phyloP scores from a whole-genome alignment of 2,329 filamentous ascomycete genomes.

The Ophiocordyceps camponoti-rufipedis region DNA sequence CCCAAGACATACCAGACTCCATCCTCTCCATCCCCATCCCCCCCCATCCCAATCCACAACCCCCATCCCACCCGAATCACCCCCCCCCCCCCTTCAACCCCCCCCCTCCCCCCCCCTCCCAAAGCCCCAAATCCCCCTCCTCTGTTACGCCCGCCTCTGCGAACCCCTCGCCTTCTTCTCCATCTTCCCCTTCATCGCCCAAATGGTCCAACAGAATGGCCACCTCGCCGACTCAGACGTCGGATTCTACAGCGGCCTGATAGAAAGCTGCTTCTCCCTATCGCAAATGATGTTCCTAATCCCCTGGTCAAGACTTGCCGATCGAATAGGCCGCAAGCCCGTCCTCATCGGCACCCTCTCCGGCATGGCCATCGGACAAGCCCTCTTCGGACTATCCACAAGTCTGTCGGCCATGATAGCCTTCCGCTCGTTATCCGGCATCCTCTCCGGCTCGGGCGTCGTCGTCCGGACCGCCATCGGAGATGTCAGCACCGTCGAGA shows the following conservation, averaged over 20 bases:
- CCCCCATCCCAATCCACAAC: too few relatives aligned
- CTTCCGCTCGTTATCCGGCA: constrained; percentile 50
- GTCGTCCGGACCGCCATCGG: constrained; percentile 62
- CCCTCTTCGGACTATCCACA: constrained; percentile 49
- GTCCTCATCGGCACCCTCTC: constrained; percentile 48
- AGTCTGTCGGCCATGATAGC: constrained; percentile 58
- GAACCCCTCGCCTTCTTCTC: constrained; percentile 72
- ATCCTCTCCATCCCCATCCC: too few relatives aligned
- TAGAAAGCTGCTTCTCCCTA: constrained; percentile 55
- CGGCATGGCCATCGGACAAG: constrained; percentile 42
- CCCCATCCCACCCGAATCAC: too few relatives aligned
- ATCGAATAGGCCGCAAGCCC: constrained; percentile 54
- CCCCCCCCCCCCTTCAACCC: too few relatives aligned
- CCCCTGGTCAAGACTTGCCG: constrained; percentile 43
- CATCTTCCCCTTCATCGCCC: constrained; percentile 65
- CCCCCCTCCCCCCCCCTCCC: background rate
- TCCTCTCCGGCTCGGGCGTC: constrained; percentile 58
- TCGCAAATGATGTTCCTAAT: constrained; percentile 68
- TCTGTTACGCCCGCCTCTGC: constrained; percentile 55
- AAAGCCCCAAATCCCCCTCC: constrained; percentile 41
- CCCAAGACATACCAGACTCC: too few relatives aligned
- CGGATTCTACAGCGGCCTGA: constrained; percentile 64
- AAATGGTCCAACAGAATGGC: constrained; percentile 56
- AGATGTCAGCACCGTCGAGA: constrained; percentile 51
- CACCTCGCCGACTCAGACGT: constrained; percentile 43